Evolutionary conservation across 768 basidiomycete species (phyloP).

Genomic region (Royoungia palumana): DNA sequence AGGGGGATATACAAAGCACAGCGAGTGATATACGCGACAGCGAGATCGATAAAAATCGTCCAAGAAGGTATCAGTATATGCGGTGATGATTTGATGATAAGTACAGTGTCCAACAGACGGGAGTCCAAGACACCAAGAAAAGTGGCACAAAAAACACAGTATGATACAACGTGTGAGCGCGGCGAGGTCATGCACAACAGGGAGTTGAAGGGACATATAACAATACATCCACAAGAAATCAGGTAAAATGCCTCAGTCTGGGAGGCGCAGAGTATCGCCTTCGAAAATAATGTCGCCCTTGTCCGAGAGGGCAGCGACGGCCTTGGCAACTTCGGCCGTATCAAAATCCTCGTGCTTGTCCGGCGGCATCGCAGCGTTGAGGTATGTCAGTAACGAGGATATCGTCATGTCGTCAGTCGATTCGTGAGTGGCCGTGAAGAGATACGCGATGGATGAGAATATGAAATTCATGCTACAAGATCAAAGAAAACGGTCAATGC

Average conservation of each 20-base stretch:
- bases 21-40: conserved; percentile 15
- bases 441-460: conserved; percentile 54
- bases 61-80: conserved; percentile 24
- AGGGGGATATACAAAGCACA: conserved; percentile 14
- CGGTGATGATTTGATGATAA: background rate
- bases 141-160: conserved; percentile 1
- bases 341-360: conserved; percentile 85
- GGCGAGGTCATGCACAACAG: background rate
- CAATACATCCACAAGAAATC: background rate
- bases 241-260: conserved; percentile 9
- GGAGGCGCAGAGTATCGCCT: conserved; percentile 43
- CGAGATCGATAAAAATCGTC: conserved; percentile 4
- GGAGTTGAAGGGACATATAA: background rate
- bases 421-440: conserved; percentile 69
- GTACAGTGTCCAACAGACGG: conserved; percentile 3
- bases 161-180: conserved; percentile 12
- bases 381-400: conserved; percentile 62
- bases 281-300: conserved; percentile 48
- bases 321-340: conserved; percentile 62
- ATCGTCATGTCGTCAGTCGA: conserved; percentile 65
- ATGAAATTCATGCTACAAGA: conserved; percentile 54
- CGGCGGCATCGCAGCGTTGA: conserved; percentile 71
- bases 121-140: conserved; percentile 24
- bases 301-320: conserved; percentile 45
- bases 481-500: conserved; percentile 4